These are phyloP conservation scores for Candida silvicultrix DNA, from an alignment of 805 yeast genomes.

Conservation along the genomic window DNA sequence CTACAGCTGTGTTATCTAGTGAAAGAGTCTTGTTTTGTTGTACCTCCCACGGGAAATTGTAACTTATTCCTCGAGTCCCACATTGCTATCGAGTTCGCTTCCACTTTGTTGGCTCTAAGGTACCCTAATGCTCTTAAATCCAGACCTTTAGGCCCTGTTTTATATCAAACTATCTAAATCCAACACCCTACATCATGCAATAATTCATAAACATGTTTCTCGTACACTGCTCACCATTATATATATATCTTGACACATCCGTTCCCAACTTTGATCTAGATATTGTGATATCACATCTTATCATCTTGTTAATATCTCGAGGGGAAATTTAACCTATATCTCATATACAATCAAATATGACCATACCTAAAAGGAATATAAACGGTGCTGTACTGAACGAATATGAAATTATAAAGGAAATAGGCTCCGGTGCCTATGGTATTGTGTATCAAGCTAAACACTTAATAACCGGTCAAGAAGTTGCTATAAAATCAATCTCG, in stretches of 20 bases:
- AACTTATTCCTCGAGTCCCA: too few species aligned
- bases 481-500: slow-evolving; percentile 49
- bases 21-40: too few species aligned
- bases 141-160: not conserved
- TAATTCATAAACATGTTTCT: not conserved
- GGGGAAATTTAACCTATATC: not conserved
- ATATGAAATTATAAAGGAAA: slow-evolving; percentile 18
- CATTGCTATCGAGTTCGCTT: too few species aligned
- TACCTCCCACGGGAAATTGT: too few species aligned
- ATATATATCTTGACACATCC: slow-evolving; percentile 1
- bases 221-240: not conserved
- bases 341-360: not conserved
- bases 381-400: slow-evolving; percentile 22
- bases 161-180: not conserved
- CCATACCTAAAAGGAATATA: slow-evolving; percentile 3
- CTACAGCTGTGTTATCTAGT: too few species aligned
- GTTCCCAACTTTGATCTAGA: not conserved
- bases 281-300: too few species aligned
- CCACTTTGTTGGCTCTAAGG: too few species aligned
- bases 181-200: not conserved
- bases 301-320: not conserved
- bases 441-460: slow-evolving; percentile 65
- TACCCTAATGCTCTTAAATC: not conserved
- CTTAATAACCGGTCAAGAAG: slow-evolving; percentile 37
- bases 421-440: slow-evolving; percentile 79